These are phyloP conservation scores for Solanum phureja DNA, from an alignment of 257 asterid species.

Conservation along the genomic window DNA sequence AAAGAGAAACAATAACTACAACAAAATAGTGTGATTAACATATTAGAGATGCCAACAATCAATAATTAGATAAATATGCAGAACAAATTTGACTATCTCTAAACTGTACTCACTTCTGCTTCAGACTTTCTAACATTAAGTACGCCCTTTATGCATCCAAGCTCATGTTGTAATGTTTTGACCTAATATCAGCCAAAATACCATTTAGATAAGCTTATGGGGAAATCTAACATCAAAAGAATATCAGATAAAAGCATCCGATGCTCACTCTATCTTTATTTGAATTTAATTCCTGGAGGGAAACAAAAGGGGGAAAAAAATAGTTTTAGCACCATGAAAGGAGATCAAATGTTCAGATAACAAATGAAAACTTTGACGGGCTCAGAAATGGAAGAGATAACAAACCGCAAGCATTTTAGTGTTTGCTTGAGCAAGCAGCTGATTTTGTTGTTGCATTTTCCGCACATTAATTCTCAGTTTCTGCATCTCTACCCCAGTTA, in stretches of 20 bases:
- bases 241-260: background rate
- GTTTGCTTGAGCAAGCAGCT: constrained; percentile 46
- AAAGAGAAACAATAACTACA: background rate
- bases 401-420: constrained; percentile 51
- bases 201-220: background rate
- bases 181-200: constrained; percentile 27
- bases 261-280: constrained; percentile 57
- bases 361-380: background rate
- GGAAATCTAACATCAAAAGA: background rate
- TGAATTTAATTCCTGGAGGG: constrained; percentile 60
- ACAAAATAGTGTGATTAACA: background rate
- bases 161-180: constrained; percentile 57
- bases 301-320: constrained; percentile 3
- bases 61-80: background rate
- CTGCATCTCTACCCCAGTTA: constrained; percentile 51
- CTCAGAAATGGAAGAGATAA: background rate
- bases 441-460: constrained; percentile 62
- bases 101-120: constrained; percentile 32
- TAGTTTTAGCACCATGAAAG: background rate
- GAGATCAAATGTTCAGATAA: background rate
- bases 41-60: background rate
- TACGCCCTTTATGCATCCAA: constrained; percentile 49
- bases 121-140: constrained; percentile 34
- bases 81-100: background rate
- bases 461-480: constrained; percentile 39